Conservation (phyloP, 257 asterid genomes). For the Knoxia roxburghii region DNA sequence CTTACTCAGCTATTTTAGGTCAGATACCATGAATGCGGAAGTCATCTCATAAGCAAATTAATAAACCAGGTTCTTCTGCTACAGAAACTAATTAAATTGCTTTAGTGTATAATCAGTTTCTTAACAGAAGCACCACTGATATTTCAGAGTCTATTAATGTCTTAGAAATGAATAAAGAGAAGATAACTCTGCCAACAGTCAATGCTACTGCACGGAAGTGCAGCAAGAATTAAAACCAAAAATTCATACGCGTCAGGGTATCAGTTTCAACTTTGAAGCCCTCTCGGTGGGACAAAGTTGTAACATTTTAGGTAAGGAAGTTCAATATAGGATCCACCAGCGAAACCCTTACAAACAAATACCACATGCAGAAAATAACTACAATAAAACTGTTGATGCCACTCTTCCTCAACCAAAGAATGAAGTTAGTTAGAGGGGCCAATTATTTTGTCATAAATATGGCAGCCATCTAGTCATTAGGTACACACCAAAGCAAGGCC, state of each 20-base stretch:
- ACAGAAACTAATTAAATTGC: background rate
- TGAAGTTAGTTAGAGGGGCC: no score
- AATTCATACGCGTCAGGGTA: background rate
- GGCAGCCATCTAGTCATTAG: no score
- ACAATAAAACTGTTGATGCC: background rate
- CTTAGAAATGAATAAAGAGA: background rate
- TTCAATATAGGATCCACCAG: background rate
- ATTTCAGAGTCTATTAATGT: no score
- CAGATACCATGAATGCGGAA: background rate
- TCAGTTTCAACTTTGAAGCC: background rate
- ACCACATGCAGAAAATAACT: background rate
- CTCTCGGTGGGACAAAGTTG: background rate
- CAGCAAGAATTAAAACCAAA: background rate
- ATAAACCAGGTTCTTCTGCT: background rate
- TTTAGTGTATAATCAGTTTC: background rate
- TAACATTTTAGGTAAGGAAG: background rate
- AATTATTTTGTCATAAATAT: no score
- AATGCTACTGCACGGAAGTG: background rate
- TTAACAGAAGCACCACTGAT: background rate
- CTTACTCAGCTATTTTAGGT: no score
- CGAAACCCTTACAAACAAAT: background rate
- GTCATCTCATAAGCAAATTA: background rate
- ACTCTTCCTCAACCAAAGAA: no score
- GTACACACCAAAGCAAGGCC: no score
- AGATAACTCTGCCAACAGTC: background rate